Base-by-base conservation (phyloP, 345 rosid genomes). In the Noccaea caerulescens region DNA sequence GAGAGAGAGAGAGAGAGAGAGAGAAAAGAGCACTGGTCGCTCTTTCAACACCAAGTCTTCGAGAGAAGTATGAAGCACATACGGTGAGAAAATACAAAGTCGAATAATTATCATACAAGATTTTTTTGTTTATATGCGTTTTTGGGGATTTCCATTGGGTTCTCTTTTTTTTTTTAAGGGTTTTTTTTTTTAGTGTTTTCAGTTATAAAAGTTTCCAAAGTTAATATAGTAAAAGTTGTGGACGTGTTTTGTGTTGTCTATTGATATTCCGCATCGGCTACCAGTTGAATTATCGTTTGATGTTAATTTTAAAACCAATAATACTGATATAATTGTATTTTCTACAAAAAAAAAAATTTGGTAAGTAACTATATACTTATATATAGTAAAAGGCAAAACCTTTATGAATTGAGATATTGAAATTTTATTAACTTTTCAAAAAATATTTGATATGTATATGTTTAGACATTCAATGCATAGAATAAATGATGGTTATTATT, bases 31-130 rank as follows among this genome's bases (percentile, higher is more conserved):
- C 65, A 55, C 58, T 76, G 75, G 71, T 69, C 71, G 79, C 53
- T 76, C 75, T 69, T 76, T 69, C 79, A 69, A 76, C 79, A 76
- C 79, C 27, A 69, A 69, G 79, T 76, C 79, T 63, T 69, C 37
- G 39, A 76, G 66, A 76, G 67, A 23, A 10, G 75, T 63, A 63
- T 7, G 47, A 68, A 52, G 47, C 70, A 54, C 69, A 58, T 13
- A 66, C 7, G 49, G 56, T 11, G 52, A 56, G 16, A n/a, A 52
- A 8, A 75, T 18, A 63, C 42, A 41, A 41, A 56, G 69, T 66
- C 50, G 56, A 52, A 61, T 53, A 11, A 68, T 51, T 6, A 43
- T 71, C 54, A 5, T 55, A 39, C 47, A 6, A 43, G 54, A 7
- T 39, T 58, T 64, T 44, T 49, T 34, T 27, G 30, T 27, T 9